A percentile compares a stretch with the other conserved stretches of the same genome.
Conservation (phyloP, 2,329 filamentous ascomycete species). For the Nannizzia gypsea region DNA sequence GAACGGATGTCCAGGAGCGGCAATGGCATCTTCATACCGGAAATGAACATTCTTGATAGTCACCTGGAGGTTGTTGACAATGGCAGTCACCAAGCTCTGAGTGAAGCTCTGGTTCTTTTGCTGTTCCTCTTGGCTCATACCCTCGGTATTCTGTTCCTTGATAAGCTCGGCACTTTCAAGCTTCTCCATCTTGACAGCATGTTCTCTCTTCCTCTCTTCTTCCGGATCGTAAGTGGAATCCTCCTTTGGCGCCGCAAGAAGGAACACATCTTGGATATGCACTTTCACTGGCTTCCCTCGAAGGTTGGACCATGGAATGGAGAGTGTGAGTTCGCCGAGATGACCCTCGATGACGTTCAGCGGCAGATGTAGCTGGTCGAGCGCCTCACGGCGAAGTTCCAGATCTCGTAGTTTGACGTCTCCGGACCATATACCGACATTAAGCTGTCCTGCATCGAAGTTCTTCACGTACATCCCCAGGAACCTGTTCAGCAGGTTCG, state of each 20-base stretch:
- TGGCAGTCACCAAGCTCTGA: constrained; percentile 84
- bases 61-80: constrained; percentile 96
- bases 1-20: constrained; percentile 88
- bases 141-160: constrained; percentile 83
- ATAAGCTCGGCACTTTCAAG: constrained; percentile 90
- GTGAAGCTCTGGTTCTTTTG: constrained; percentile 98
- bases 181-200: constrained; percentile 97
- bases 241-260: constrained; percentile 89
- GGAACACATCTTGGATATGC: constrained; percentile 90
- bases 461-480: constrained; percentile 99
- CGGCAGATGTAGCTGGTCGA: constrained; percentile 92
- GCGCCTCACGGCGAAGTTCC: constrained; percentile 82
- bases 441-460: constrained; percentile 94
- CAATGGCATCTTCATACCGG: constrained; percentile 94
- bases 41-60: constrained; percentile 97
- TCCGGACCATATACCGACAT: constrained; percentile 97
- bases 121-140: constrained; percentile 87
- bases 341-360: constrained; percentile 96
- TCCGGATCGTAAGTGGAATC: constrained; percentile 87
- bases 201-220: constrained; percentile 75
- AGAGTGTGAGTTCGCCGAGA: constrained; percentile 77
- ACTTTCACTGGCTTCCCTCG: constrained; percentile 88
- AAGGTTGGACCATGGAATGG: constrained; percentile 95
- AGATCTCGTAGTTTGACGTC: constrained; percentile 92
- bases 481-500: constrained; percentile 95